These are phyloP conservation scores for Fusarium tjaetaba DNA, from an alignment of 2,329 filamentous ascomycete genomes.

Conservation along the genomic window DNA sequence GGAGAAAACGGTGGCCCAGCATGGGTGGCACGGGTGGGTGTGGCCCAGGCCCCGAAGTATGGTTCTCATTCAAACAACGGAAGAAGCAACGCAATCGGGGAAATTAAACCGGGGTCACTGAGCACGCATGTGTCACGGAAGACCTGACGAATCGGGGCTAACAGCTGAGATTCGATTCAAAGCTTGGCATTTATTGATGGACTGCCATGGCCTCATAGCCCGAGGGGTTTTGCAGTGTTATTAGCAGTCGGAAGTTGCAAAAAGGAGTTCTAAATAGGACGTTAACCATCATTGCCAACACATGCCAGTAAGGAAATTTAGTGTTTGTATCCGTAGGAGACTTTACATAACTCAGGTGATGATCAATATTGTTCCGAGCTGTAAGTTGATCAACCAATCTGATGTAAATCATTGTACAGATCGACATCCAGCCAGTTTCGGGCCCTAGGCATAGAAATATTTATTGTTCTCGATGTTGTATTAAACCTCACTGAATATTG, in stretches of 20 bases:
- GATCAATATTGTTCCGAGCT: not conserved
- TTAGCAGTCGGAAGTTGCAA: not conserved
- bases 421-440: conserved; percentile 10
- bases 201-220: not conserved
- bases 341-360: not conserved
- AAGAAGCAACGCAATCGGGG: conserved; percentile 34
- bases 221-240: too few relatives aligned
- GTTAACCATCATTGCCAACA: not conserved
- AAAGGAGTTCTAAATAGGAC: not conserved
- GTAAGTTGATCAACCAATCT: conserved; percentile 1
- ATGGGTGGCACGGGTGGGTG: not conserved
- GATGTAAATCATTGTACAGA: not conserved
- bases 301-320: not conserved
- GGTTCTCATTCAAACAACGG: conserved; percentile 12
- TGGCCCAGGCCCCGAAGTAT: conserved; percentile 4
- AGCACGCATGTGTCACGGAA: conserved; percentile 15
- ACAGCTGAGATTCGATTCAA: conserved; percentile 23
- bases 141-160: conserved; percentile 30
- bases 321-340: not conserved
- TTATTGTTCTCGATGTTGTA: not conserved
- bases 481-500: not conserved
- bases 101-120: conserved; percentile 27
- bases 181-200: conserved; percentile 16
- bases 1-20: conserved; percentile 28
- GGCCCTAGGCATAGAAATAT: not conserved